phyloP scores from a whole-genome alignment of 1,284 basidiomycete species.

The Austropuccinia psidii region DNA sequence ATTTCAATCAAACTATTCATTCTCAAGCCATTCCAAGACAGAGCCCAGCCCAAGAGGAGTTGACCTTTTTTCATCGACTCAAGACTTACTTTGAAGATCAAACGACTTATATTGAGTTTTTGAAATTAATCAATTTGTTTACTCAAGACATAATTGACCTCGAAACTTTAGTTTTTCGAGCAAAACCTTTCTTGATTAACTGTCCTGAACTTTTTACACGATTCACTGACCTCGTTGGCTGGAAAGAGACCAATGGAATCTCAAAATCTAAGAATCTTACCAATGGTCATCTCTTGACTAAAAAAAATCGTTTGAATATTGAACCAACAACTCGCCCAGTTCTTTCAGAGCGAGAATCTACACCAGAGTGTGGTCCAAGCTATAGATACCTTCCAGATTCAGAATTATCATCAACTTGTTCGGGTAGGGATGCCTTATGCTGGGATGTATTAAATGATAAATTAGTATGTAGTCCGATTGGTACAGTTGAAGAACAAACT shows the following conservation, averaged over 20 bases:
- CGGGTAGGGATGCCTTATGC: conserved; percentile 87
- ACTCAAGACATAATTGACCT: conserved; percentile 87
- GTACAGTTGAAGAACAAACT: conserved; percentile 87
- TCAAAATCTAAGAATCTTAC: conserved; percentile 51
- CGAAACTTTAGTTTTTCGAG: conserved; percentile 70
- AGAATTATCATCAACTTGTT: conserved; percentile 82
- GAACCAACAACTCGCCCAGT: conserved; percentile 47
- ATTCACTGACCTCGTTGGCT: conserved; percentile 79
- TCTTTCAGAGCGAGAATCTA: background rate
- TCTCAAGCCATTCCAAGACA: background rate
- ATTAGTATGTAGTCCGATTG: conserved; percentile 88
- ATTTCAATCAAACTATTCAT: background rate
- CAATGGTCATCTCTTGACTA: conserved; percentile 52
- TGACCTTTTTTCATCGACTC: conserved; percentile 88
- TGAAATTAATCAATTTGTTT: conserved; percentile 90
- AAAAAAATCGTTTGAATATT: conserved; percentile 45
- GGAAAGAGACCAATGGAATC: conserved; percentile 60
- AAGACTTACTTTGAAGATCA: conserved; percentile 75
- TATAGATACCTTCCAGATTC: conserved; percentile 82
- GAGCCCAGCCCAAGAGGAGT: conserved; percentile 51
- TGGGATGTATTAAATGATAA: conserved; percentile 93
- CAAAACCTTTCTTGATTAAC: conserved; percentile 66
- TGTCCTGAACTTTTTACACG: conserved; percentile 70
- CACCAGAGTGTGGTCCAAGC: conserved; percentile 60
- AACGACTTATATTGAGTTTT: conserved; percentile 87